Base-by-base conservation (phyloP, 2,329 filamentous ascomycete species). In the Fusarium tanahbumbuense region DNA sequence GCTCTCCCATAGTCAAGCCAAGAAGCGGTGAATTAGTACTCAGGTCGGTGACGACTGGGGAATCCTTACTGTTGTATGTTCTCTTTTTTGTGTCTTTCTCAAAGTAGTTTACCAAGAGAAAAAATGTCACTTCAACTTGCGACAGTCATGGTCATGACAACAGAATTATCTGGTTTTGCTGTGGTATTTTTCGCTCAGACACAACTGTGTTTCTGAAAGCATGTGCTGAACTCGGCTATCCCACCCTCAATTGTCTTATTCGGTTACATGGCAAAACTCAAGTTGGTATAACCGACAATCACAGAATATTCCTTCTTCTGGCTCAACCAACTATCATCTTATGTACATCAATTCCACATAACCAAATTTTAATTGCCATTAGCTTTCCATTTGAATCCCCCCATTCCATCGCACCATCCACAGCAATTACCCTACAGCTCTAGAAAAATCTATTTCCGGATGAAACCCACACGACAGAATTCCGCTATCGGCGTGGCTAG, bases 21-120 rank as follows among this genome's bases (percentile, higher is more conserved):
- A 46, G 41, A 46, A 60, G 41, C 49, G 41, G 41, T 46, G 50
- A 40, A 32, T 46, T 50, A 50, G 47, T 50, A 60, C 41, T 56
- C 41, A 40, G 27, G 56, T 28, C 16, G 27, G 48, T 47, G 56
- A 58, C 27, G 22, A 22, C 32, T 34, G 18, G 48, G 49, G 12
- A 23, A 55, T 55, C 56, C 27, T 47, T 32, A 32, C 56, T 53
- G 40, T 53, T 46, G 45, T 41, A 22, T 41, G 22, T 18, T 40
- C 37, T 6, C 8, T 11, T n/a, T 41, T 45, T 53, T 27, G 3
- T 13, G 2, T 2, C 11, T 8, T 10, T 3, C 3, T 11, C 13
- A 15, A 15, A 6, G 3, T 37, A 1, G 4, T 2, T 34, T 5
- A 8, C 11, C 5, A 10, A 34, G 4, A 6, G 32, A 3, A 34